Evolutionary conservation across 192 early-diverging fungal species (phyloP).

Genomic region (Phycomyces blakesleeanus): DNA sequence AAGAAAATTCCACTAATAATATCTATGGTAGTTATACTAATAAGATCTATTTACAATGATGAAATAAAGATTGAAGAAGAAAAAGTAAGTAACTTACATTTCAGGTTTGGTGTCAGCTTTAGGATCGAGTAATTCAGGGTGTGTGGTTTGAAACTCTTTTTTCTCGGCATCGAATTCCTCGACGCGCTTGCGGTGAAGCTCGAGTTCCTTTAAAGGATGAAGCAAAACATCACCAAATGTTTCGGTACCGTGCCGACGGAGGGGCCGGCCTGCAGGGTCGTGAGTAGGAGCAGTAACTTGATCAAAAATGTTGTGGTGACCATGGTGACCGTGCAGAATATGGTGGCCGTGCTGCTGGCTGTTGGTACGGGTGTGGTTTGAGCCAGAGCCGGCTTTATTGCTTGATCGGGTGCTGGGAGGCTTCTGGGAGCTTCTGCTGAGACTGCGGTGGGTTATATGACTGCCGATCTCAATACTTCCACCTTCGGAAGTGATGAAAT

Average conservation of each 20-base stretch:
- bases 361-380: no score
- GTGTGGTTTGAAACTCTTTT: constrained; percentile 17
- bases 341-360: no score
- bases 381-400: not conserved
- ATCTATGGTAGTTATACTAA: no score
- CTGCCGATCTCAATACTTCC: not conserved
- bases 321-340: not conserved
- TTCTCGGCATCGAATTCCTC: constrained; percentile 22
- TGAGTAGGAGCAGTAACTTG: constrained; percentile 9
- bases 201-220: constrained; percentile 24
- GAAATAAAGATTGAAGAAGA: not conserved
- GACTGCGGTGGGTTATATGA: not conserved
- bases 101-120: constrained; percentile 2
- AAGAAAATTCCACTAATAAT: no score
- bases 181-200: constrained; percentile 17
- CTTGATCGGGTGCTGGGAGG: not conserved
- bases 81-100: no score
- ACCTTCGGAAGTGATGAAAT: not conserved
- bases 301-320: not conserved
- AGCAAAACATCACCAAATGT: constrained; percentile 33
- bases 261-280: constrained; percentile 19
- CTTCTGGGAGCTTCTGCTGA: not conserved
- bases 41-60: no score
- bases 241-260: constrained; percentile 27
- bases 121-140: not conserved